Percentiles rank a stretch among this genome's conserved stretches.
phyloP scores from a whole-genome alignment of 2,329 filamentous ascomycete species.

The Hypoxylon sp. region DNA sequence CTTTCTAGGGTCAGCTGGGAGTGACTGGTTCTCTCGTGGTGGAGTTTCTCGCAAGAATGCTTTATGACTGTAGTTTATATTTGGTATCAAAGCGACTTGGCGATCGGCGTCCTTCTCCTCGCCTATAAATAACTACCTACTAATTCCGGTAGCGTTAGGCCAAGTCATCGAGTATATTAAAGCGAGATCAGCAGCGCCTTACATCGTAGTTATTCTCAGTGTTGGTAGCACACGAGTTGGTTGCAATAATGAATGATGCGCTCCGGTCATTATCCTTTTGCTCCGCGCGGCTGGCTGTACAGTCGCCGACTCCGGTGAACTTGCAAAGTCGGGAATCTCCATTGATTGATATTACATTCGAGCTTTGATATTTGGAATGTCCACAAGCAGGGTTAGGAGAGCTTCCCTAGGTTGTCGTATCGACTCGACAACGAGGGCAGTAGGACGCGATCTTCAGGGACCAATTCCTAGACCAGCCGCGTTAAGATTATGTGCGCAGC shows the following conservation, averaged over 20 bases:
- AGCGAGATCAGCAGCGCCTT: background rate
- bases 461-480: background rate
- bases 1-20: background rate
- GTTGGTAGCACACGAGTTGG: constrained; percentile 3
- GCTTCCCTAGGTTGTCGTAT: constrained; percentile 3
- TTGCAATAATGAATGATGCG: background rate
- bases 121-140: background rate
- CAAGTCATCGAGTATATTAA: background rate
- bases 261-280: background rate
- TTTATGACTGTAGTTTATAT: background rate
- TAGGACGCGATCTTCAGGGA: constrained; percentile 26
- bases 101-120: background rate
- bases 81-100: background rate
- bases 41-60: background rate
- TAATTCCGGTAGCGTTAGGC: background rate
- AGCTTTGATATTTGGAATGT: background rate
- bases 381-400: background rate
- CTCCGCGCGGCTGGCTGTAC: background rate
- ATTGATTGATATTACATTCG: constrained; percentile 4
- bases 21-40: background rate
- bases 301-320: background rate
- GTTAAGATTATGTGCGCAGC: background rate
- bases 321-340: background rate
- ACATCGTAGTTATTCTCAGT: background rate
- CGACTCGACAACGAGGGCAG: background rate